A percentile compares a stretch with the other conserved stretches of the same genome.
phyloP scores from a whole-genome alignment of 768 basidiomycete genomes.

The Psilocybe sp. region DNA sequence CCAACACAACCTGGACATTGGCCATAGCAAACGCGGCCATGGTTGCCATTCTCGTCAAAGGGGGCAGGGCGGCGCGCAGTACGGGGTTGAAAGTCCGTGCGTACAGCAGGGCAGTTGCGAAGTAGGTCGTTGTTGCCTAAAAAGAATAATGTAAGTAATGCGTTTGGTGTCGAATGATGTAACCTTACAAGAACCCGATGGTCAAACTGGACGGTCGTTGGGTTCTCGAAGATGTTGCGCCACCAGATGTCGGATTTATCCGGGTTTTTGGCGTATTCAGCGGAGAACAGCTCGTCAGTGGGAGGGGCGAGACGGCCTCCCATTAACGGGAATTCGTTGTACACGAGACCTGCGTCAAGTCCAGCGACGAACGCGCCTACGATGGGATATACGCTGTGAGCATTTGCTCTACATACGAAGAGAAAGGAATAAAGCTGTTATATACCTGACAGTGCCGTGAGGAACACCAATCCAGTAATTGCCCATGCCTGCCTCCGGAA shows the following conservation, averaged over 20 bases:
- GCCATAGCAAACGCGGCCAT: conserved; percentile 73
- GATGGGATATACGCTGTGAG: not conserved
- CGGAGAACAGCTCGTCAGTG: conserved; percentile 73
- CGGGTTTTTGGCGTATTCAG: conserved; percentile 64
- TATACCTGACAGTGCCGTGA: conserved; percentile 91
- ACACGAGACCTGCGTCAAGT: conserved; percentile 92
- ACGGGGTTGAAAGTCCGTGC: conserved; percentile 52
- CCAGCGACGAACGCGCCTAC: conserved; percentile 97
- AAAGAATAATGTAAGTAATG: conserved; percentile 1
- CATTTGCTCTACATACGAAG: not conserved
- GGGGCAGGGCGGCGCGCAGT: conserved; percentile 64
- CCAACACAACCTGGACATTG: conserved; percentile 73
- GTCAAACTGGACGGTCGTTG: conserved; percentile 95
- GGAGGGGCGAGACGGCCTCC: conserved; percentile 86
- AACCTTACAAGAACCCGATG: conserved; percentile 74
- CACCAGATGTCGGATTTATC: conserved; percentile 86
- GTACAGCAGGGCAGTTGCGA: conserved; percentile 63
- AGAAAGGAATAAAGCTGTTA: conserved; percentile 1
- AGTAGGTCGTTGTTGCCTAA: conserved; percentile 85
- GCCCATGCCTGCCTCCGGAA: conserved; percentile 60
- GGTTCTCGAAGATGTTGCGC: conserved; percentile 96
- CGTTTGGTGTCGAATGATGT: not conserved
- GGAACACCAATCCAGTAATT: conserved; percentile 76
- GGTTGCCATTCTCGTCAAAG: conserved; percentile 49
- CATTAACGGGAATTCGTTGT: conserved; percentile 98